Percentiles rank a stretch among this genome's conserved stretches.
These are phyloP conservation scores for Discostella stelligera DNA, from an alignment of 352 stramenopile genomes.

Conservation along the genomic window DNA sequence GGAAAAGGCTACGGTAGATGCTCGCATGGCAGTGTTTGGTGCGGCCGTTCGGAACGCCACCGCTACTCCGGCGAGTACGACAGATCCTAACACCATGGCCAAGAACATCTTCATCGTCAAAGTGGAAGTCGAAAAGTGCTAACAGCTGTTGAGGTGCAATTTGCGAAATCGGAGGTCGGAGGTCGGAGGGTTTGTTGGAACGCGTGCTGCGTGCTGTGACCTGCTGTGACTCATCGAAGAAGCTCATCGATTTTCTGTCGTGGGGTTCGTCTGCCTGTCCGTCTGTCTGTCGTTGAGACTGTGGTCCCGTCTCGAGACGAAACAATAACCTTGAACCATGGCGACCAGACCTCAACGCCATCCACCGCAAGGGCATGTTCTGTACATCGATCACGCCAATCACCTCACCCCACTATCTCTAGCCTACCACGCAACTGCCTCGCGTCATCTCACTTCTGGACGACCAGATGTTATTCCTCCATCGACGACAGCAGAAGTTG, in stretches of 20 bases:
- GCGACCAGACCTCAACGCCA: background rate
- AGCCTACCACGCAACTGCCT: slow-evolving; percentile 71
- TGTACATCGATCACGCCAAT: slow-evolving; percentile 74
- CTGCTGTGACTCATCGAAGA: too few relatives aligned
- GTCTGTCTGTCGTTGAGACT: too few relatives aligned
- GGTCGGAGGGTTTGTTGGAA: too few relatives aligned
- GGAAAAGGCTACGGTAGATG: slow-evolving; percentile 9
- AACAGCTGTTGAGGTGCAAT: too few relatives aligned
- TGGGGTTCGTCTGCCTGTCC: too few relatives aligned
- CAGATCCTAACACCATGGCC: slow-evolving; percentile 3
- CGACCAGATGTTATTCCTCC: slow-evolving; percentile 58
- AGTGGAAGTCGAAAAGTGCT: too few relatives aligned
- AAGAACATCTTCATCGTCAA: slow-evolving; percentile 13
- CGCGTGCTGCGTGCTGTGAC: too few relatives aligned
- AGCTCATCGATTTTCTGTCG: too few relatives aligned
- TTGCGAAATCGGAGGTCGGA: too few relatives aligned
- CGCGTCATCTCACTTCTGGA: slow-evolving; percentile 60
- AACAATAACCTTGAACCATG: slow-evolving; percentile 6
- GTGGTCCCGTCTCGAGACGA: too few relatives aligned
- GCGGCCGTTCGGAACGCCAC: slow-evolving; percentile 14
- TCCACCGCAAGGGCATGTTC: slow-evolving; percentile 28
- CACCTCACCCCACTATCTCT: slow-evolving; percentile 63
- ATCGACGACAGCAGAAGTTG: slow-evolving; percentile 62
- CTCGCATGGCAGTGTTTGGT: slow-evolving; percentile 2
- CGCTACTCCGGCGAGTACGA: slow-evolving; percentile 13